These are phyloP conservation scores for Magnolia changhungtana DNA, from an alignment of 164 flowering plant genomes.

Conservation along the genomic window DNA sequence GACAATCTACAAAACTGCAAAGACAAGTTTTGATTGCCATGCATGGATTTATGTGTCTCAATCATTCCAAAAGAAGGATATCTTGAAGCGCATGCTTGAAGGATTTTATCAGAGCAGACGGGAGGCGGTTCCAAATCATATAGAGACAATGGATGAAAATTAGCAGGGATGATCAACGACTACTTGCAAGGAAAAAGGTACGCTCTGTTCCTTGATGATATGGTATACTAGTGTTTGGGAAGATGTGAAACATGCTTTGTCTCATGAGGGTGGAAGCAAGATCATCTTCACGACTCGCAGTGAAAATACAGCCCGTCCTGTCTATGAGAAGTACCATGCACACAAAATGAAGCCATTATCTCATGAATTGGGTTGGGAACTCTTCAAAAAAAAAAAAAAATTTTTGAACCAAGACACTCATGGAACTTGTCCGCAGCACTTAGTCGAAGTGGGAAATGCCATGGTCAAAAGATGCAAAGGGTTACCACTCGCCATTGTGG, in stretches of 20 bases:
- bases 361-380: not conserved
- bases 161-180: no score
- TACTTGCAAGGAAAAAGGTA: not conserved
- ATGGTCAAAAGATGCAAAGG: conserved; percentile 22
- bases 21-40: no score
- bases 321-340: not conserved
- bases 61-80: no score
- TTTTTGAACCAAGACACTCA: not conserved
- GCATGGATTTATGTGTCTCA: no score
- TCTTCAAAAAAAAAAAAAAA: not conserved
- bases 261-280: not conserved
- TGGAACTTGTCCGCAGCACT: not conserved
- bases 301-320: not conserved
- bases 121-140: no score
- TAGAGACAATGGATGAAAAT: no score
- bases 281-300: conserved; percentile 12
- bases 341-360: no score
- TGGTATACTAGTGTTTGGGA: conserved; percentile 10
- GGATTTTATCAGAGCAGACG: no score
- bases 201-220: conserved; percentile 26
- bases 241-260: conserved; percentile 1
- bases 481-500: conserved; percentile 24
- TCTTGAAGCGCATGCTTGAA: no score
- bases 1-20: no score
- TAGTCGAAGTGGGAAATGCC: not conserved